Percentiles rank a stretch among this genome's conserved stretches.
Conservation (phyloP, 1,284 basidiomycete species). For the Gymnopus androsaceus region DNA sequence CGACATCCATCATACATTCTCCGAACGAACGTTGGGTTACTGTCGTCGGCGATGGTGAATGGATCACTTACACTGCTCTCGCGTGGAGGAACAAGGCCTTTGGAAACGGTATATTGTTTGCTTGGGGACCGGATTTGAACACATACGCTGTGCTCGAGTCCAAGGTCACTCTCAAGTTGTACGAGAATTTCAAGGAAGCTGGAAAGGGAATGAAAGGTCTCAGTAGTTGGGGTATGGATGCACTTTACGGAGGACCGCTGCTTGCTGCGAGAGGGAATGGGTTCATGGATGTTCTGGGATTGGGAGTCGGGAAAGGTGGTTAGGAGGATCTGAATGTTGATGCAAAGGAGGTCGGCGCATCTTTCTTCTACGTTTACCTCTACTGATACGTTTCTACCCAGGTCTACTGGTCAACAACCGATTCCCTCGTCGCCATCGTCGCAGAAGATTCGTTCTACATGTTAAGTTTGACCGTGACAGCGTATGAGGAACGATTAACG, state of each 20-base stretch:
- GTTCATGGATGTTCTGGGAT: conserved; percentile 98
- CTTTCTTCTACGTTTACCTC: background rate
- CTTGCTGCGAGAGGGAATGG: conserved; percentile 86
- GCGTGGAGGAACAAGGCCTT: conserved; percentile 99
- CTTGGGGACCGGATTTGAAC: conserved; percentile 96
- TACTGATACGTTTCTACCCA: conserved; percentile 40
- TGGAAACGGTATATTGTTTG: conserved; percentile 90
- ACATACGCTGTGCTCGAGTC: conserved; percentile 96
- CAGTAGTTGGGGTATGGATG: conserved; percentile 84
- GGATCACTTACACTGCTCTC: conserved; percentile 98
- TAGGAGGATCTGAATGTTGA: conserved; percentile 93
- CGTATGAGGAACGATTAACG: conserved; percentile 83
- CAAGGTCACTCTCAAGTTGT: conserved; percentile 83
- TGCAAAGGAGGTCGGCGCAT: conserved; percentile 85
- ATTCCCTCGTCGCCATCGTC: conserved; percentile 86
- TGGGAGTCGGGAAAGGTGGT: conserved; percentile 98
- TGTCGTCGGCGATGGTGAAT: conserved; percentile 94
- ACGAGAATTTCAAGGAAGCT: conserved; percentile 89
- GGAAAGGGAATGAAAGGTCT: conserved; percentile 71
- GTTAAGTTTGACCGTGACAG: conserved; percentile 89
- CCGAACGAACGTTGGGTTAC: conserved; percentile 98
- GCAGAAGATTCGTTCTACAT: conserved; percentile 94
- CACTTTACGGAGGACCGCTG: conserved; percentile 85
- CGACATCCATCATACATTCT: conserved; percentile 85
- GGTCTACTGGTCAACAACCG: conserved; percentile 91